Evolutionary conservation across 2,329 filamentous ascomycete genomes (phyloP).

Genomic region (Parastagonospora avenae): DNA sequence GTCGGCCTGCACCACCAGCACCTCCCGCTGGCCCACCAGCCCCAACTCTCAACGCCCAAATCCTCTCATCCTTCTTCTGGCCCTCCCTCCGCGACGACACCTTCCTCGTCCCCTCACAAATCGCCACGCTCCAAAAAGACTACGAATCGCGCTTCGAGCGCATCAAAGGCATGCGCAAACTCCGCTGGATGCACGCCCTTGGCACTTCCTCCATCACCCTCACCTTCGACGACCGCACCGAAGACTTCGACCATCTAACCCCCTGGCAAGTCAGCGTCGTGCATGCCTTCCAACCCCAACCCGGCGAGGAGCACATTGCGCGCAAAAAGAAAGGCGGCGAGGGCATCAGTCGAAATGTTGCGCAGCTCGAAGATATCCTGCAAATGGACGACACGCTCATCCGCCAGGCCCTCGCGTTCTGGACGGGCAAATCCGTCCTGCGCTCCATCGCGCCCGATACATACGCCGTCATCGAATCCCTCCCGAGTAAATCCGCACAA

Average conservation of each 20-base stretch:
- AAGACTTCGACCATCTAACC: constrained; percentile 75
- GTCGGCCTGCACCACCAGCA: constrained; percentile 21
- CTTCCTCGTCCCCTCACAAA: constrained; percentile 66
- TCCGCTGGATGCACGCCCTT: constrained; percentile 85
- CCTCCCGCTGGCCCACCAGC: constrained; percentile 38
- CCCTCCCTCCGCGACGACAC: constrained; percentile 74
- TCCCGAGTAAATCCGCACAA: constrained; percentile 19
- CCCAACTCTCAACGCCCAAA: constrained; percentile 71
- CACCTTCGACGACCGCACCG: constrained; percentile 77
- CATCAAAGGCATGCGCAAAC: constrained; percentile 81
- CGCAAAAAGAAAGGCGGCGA: constrained; percentile 24
- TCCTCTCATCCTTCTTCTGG: constrained; percentile 93
- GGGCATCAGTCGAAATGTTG: constrained; percentile 47
- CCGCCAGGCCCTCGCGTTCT: constrained; percentile 69
- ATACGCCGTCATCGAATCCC: constrained; percentile 71
- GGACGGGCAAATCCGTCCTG: constrained; percentile 72
- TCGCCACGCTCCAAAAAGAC: constrained; percentile 65
- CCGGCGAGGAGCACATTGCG: constrained; percentile 34
- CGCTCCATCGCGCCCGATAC: constrained; percentile 54
- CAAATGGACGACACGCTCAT: constrained; percentile 78
- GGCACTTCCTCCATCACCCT: constrained; percentile 82
- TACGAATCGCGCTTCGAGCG: constrained; percentile 79
- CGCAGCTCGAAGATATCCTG: constrained; percentile 59
- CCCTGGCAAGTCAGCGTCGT: constrained; percentile 90
- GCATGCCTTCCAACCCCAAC: constrained; percentile 71